Base-by-base conservation (phyloP, 2,329 filamentous ascomycete genomes). In the Didymosphaeria variabile region DNA sequence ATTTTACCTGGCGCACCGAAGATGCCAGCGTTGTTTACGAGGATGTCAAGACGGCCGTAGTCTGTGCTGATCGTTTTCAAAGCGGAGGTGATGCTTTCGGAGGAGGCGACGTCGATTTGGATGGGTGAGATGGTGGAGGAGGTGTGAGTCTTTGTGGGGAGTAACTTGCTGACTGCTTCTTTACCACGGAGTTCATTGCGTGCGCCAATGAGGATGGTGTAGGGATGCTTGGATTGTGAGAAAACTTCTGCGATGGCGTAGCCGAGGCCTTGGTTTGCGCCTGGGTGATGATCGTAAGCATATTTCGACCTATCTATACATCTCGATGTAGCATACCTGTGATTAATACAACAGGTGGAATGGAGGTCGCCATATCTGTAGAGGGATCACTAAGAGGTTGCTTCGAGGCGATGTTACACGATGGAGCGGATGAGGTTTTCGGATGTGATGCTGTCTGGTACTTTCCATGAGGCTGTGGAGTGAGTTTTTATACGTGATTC, bases 1-100 rank as follows among this genome's bases (percentile, higher is more conserved):
- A 36, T 55, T n/a, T 55, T 55, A 1, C 55, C 54, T 7, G 51
- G 36, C 9, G 42, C 52, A n/a, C 38, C 26, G 12, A 54, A 29
- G 3, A 85, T 78, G 36, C 91, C 92, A 46, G 92, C 92, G 76
- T 94, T 95, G 84, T 95, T 94, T 81, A 95, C 80, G 45, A 95
- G 80, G 59, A 94, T 91, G 79, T 94, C 91, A 72, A 95, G 85
- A 12, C 51, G 46, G 32, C 54, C 60, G 23, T 57, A 64, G 17
- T 55, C 32, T 10, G 60, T 58, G 54, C 13, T 63, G 12, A 72
- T 66, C 31, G 67, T 68, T 45, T 71, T 69, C 26, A 71, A 55
- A 23, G 72, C 66, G 64, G 42, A 23, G 36, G 55, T 58, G 59
- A 69, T 71, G 55, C 58, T 62, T 31, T 65, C 62, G n/a, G 67